A percentile compares a stretch with the other conserved stretches of the same genome.
Evolutionary conservation across 2,329 filamentous ascomycete species (phyloP).

Genomic region (Neoarthrinium moseri): DNA sequence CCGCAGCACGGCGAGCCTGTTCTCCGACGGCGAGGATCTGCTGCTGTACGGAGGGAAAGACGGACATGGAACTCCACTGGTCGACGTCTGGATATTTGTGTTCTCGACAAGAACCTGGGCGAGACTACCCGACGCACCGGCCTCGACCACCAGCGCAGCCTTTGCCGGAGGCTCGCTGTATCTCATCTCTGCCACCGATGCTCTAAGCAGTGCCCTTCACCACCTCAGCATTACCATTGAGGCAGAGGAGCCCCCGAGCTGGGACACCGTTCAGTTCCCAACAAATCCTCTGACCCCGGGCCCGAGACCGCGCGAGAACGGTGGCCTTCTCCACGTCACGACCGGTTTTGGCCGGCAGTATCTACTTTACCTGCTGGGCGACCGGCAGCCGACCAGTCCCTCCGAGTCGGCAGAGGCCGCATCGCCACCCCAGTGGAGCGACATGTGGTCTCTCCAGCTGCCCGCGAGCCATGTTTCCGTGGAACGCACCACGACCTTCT

Average conservation of each 20-base stretch:
- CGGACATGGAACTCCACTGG: constrained; percentile 23
- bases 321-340: constrained; percentile 42
- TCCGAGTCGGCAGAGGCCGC: constrained; percentile 14
- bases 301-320: constrained; percentile 40
- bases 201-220: constrained; percentile 33
- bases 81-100: constrained; percentile 52
- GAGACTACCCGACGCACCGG: constrained; percentile 43
- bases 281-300: constrained; percentile 36
- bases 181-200: constrained; percentile 37
- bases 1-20: constrained; percentile 30
- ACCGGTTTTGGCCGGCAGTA: constrained; percentile 53
- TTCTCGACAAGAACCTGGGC: constrained; percentile 47
- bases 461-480: constrained; percentile 30
- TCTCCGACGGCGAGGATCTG: constrained; percentile 43
- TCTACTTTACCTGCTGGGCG: constrained; percentile 49
- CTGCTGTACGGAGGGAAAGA: constrained; percentile 47
- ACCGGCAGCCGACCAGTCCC: constrained; percentile 13
- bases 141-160: constrained; percentile 36
- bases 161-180: constrained; percentile 45
- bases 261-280: constrained; percentile 35
- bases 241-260: constrained; percentile 30
- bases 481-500: constrained; percentile 17
- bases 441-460: constrained; percentile 54
- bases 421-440: constrained; percentile 28
- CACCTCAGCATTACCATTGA: constrained; percentile 31